Evolutionary conservation across 108 stramenopile species (phyloP), one percentile per base, ranked within the genome.

Genomic region (Discostella stelligeroides): DNA sequence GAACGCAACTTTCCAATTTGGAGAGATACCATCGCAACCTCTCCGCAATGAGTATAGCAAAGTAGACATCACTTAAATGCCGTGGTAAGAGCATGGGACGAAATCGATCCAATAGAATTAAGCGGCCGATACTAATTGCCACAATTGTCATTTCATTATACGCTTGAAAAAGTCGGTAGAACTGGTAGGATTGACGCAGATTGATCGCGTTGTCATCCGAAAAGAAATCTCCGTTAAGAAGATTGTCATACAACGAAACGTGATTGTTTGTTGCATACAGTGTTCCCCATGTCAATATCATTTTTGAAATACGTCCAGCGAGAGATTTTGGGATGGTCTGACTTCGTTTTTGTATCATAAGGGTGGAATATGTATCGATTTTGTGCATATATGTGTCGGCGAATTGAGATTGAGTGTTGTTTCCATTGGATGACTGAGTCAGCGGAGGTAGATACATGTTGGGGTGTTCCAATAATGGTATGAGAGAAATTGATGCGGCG

Each of bases 11-110:
- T n/a, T 49, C 56, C 48, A 63, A 30, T 48, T 59, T 59, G 21
- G 51, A 63, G 23, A 79, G 54, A 42, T 45, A 51, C 69, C 80
- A 66, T 37, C 69, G 50, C 46, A 74, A 28, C 10, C 62, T 57
- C 70, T 90, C 85, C 1, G 68, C 63, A 76, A 88, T 82, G 17
- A 91, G 72, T 17, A 85, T 24, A 10, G 86, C 84, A 20, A 86
- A 78, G 61, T 87, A 88, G n/a, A 91, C 41, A 76, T 94, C 90
- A 27, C 76, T 60, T 42, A 91, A 42, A 67, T 94, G 92, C n/a
- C 92, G 71, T 40, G 92, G 90, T 34, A 94, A 66, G 7, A 94
- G 66, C 92, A 94, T 94, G 37, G 92, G 92, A 40, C 88, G 82
- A 73, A 94, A 94, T 61, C 92, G 82, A 88, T 94, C 92, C 74